Evolutionary conservation across 805 yeast species (phyloP).

Genomic region (Hagleromyces aurorensis): DNA sequence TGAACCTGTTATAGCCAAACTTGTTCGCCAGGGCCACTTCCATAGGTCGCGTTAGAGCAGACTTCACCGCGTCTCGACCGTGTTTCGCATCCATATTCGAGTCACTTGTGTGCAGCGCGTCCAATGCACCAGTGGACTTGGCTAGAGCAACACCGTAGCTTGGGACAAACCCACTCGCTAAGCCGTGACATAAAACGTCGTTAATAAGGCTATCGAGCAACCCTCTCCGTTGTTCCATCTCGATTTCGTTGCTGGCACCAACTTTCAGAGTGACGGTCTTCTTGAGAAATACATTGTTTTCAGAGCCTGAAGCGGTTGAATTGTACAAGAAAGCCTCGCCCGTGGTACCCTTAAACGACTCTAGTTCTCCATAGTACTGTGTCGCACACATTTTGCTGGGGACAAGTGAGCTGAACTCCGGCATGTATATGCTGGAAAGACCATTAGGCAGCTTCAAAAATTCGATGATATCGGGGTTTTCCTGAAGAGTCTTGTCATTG

Average conservation of each 20-base stretch:
- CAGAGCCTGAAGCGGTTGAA: slow-evolving; percentile 8
- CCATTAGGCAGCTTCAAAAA: slow-evolving; percentile 26
- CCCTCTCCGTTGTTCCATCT: slow-evolving; percentile 25
- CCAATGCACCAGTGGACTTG: slow-evolving; percentile 12
- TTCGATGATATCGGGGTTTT: slow-evolving; percentile 19
- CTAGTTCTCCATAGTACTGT: slow-evolving; percentile 24
- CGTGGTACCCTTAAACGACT: slow-evolving; percentile 27
- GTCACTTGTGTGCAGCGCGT: background rate
- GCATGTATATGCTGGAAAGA: slow-evolving; percentile 22
- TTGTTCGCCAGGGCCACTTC: slow-evolving; percentile 15
- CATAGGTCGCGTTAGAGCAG: slow-evolving; percentile 14
- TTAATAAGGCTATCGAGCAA: slow-evolving; percentile 24
- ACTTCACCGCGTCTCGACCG: slow-evolving; percentile 12
- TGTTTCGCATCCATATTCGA: slow-evolving; percentile 4
- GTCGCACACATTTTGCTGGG: slow-evolving; percentile 27
- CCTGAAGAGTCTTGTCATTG: slow-evolving; percentile 14
- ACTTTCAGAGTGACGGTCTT: slow-evolving; percentile 26
- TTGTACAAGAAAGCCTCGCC: slow-evolving; percentile 28
- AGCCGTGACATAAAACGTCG: slow-evolving; percentile 21
- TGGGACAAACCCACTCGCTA: slow-evolving; percentile 24
- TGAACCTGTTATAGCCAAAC: slow-evolving; percentile 11
- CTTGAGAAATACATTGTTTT: slow-evolving; percentile 11
- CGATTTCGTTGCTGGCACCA: slow-evolving; percentile 27
- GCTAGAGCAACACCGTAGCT: slow-evolving; percentile 19
- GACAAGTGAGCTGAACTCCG: slow-evolving; percentile 20